Evolutionary conservation across 2,329 filamentous ascomycete species (phyloP).

Genomic region (Lecanicillium sp.): DNA sequence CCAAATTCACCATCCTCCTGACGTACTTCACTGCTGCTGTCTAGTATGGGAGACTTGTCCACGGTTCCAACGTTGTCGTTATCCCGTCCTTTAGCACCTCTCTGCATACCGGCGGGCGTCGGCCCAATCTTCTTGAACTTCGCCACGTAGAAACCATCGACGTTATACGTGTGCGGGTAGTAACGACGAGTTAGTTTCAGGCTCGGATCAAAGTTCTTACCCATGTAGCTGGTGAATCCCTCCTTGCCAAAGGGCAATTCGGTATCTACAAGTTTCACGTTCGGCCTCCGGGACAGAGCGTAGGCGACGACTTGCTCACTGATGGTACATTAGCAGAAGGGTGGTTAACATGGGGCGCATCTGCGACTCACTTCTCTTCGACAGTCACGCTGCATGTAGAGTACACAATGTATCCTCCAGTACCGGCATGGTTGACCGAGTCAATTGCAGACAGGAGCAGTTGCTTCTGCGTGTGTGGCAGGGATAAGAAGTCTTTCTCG

Average conservation of each 20-base stretch:
- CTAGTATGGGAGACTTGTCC: constrained; percentile 61
- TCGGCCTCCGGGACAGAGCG: constrained; percentile 81
- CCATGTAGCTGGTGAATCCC: constrained; percentile 83
- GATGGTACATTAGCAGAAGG: constrained; percentile 23
- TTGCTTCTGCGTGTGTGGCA: constrained; percentile 93
- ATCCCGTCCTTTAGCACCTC: constrained; percentile 15
- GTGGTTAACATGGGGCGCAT: not conserved
- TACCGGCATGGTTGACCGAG: constrained; percentile 82
- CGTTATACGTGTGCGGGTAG: constrained; percentile 88
- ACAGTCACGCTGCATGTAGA: constrained; percentile 93
- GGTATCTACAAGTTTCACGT: constrained; percentile 87
- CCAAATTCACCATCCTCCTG: constrained; percentile 51
- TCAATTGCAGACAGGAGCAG: constrained; percentile 89
- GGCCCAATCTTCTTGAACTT: constrained; percentile 92
- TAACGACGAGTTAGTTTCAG: constrained; percentile 78
- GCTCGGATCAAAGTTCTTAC: constrained; percentile 82
- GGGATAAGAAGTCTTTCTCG: constrained; percentile 84
- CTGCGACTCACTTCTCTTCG: constrained; percentile 54
- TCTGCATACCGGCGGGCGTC: constrained; percentile 47
- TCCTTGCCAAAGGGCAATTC: constrained; percentile 85
- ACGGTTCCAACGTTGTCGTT: constrained; percentile 37
- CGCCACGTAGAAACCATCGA: constrained; percentile 96
- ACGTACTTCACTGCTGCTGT: constrained; percentile 30
- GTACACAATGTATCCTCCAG: constrained; percentile 91
- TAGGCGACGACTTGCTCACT: constrained; percentile 90